phyloP scores from a whole-genome alignment of 352 stramenopile species.

The Globisporangium solare region DNA sequence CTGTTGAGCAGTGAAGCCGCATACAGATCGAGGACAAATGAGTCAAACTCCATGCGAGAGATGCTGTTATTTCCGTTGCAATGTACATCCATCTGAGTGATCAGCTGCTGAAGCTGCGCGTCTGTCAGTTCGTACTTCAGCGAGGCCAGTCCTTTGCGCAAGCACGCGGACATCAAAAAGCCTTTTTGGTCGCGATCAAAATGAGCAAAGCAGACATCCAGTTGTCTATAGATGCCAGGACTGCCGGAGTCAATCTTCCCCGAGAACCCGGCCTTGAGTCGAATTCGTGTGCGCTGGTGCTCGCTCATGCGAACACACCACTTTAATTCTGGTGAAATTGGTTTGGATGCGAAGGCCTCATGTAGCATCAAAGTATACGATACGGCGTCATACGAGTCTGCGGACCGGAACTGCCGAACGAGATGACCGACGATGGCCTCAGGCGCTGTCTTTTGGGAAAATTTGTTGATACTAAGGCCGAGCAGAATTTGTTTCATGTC shows the following conservation, averaged over 20 bases:
- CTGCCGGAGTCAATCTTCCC: constrained; percentile 27
- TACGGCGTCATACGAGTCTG: constrained; percentile 25
- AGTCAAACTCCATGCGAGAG: constrained; percentile 77
- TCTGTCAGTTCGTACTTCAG: constrained; percentile 37
- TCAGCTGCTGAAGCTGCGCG: constrained; percentile 32
- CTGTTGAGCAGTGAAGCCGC: constrained; percentile 25
- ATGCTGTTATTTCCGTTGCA: constrained; percentile 27
- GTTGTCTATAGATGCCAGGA: constrained; percentile 18
- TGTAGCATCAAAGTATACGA: constrained; percentile 34
- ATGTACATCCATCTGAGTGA: constrained; percentile 40
- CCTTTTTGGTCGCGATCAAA: constrained; percentile 57
- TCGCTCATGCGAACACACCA: constrained; percentile 30
- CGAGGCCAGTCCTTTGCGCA: constrained; percentile 33
- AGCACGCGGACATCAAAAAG: constrained; percentile 33
- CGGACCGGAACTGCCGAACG: constrained; percentile 43
- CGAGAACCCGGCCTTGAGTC: constrained; percentile 25
- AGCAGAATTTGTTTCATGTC: constrained; percentile 55
- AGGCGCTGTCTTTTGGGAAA: constrained; percentile 12
- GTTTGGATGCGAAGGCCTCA: constrained; percentile 8
- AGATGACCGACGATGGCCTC: constrained; percentile 47
- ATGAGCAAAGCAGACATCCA: constrained; percentile 58
- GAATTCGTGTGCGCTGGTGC: constrained; percentile 38
- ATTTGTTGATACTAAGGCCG: constrained; percentile 27
- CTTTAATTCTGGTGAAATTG: constrained; percentile 6
- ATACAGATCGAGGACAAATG: constrained; percentile 64